phyloP scores from a whole-genome alignment of 257 asterid species.

The Marsdenia floribunda region DNA sequence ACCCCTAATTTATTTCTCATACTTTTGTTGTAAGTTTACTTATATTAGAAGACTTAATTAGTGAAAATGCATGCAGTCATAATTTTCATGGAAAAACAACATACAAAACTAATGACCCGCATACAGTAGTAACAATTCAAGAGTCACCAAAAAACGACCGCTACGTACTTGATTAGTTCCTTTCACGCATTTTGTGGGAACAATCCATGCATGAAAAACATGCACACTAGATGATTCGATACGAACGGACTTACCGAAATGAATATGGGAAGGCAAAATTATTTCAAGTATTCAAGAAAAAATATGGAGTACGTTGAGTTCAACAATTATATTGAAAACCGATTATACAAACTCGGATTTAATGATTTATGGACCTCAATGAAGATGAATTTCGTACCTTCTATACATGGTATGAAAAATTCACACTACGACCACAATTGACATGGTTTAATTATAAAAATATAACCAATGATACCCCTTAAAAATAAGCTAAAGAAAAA shows the following conservation, averaged over 20 bases:
- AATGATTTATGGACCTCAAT: background rate
- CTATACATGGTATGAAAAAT: background rate
- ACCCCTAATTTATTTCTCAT: too few species aligned
- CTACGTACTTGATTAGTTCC: too few species aligned
- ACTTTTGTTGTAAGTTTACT: too few species aligned
- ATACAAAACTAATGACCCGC: too few species aligned
- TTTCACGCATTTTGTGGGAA: too few species aligned
- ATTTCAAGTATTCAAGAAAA: background rate
- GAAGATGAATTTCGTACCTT: background rate
- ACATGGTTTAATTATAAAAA: background rate
- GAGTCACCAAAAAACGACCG: too few species aligned
- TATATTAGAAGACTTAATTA: too few species aligned
- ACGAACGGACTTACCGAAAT: background rate
- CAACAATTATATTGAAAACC: background rate
- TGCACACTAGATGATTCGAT: background rate
- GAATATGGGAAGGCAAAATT: background rate
- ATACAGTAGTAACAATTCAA: too few species aligned
- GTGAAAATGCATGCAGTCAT: too few species aligned
- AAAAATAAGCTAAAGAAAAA: background rate
- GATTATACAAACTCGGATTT: background rate
- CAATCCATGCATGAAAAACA: background rate
- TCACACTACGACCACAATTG: background rate
- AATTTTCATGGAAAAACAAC: too few species aligned
- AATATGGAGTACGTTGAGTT: background rate
- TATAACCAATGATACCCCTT: background rate